Conservation (phyloP, 2,329 filamentous ascomycete genomes). For the Corinectria fuckeliana region DNA sequence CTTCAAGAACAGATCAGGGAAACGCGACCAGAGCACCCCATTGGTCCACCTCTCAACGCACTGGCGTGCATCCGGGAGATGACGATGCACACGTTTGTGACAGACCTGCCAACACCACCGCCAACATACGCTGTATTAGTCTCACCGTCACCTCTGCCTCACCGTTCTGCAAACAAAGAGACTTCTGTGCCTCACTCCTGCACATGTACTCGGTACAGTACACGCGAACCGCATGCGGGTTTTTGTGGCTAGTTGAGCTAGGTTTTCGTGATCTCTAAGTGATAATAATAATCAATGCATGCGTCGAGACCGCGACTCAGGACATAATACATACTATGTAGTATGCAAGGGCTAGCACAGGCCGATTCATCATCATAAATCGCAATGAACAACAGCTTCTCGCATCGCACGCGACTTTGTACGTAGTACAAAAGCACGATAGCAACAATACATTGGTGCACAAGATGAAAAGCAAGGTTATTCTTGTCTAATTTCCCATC, state of each 20-base stretch:
- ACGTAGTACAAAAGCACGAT: constrained; percentile 3
- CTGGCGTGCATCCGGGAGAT: constrained; percentile 7
- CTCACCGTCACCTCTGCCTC: background rate
- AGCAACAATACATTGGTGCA: constrained; percentile 8
- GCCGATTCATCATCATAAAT: background rate
- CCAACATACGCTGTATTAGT: too few relatives aligned
- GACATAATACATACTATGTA: too few relatives aligned
- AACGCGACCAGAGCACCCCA: constrained; percentile 7
- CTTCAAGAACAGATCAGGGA: constrained; percentile 20
- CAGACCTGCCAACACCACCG: background rate
- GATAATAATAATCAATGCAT: background rate
- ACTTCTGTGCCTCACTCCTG: background rate
- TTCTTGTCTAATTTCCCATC: constrained; percentile 36
- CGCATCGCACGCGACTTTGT: background rate
- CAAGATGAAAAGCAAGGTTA: constrained; percentile 16
- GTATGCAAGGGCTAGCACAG: background rate
- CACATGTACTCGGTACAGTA: too few relatives aligned
- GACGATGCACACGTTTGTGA: constrained; percentile 1
- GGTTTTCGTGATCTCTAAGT: background rate
- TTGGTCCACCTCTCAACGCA: constrained; percentile 7
- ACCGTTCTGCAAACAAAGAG: constrained; percentile 14
- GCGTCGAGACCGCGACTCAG: background rate
- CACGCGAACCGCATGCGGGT: background rate
- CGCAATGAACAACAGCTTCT: background rate
- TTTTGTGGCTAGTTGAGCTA: background rate